Conservation (phyloP, 1,284 basidiomycete genomes). For the Rhodotorula sp. region DNA sequence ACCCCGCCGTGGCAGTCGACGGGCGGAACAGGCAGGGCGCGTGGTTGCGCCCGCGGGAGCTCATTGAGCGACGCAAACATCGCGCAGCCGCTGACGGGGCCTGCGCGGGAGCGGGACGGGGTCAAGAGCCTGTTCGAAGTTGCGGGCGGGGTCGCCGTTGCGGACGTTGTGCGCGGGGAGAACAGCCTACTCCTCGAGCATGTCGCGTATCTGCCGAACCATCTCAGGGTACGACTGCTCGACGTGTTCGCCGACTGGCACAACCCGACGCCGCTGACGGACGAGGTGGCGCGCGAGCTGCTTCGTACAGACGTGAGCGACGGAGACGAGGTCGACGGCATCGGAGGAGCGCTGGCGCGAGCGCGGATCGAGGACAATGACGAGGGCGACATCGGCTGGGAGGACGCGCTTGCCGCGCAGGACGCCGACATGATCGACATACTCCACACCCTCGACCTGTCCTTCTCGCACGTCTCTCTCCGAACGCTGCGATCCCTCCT, state of each 20-base stretch:
- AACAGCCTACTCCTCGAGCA: constrained; percentile 19
- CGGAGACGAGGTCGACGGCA: not conserved
- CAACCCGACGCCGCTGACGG: constrained; percentile 5
- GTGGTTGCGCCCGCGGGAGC: not conserved
- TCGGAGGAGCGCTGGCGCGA: not conserved
- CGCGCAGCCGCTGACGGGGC: not conserved
- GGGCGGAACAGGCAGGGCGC: not conserved
- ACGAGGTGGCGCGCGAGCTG: constrained; percentile 9
- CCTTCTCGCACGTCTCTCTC: constrained; percentile 24
- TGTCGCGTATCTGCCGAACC: constrained; percentile 20
- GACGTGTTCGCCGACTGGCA: constrained; percentile 25
- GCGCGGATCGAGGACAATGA: not conserved
- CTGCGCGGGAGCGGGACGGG: no score
- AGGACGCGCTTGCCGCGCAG: no score
- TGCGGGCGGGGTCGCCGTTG: constrained; percentile 11
- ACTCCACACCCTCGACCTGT: constrained; percentile 17
- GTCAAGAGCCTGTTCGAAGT: not conserved
- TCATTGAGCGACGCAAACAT: constrained; percentile 10
- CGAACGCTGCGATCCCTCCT: constrained; percentile 17
- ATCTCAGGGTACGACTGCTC: constrained; percentile 17
- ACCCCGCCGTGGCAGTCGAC: not conserved
- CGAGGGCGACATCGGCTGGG: not conserved
- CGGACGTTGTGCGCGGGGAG: constrained; percentile 7
- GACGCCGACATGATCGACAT: not conserved
- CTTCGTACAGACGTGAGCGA: constrained; percentile 15